These are phyloP conservation scores for Emmonsiellopsis sp. DNA, from an alignment of 2,329 filamentous ascomycete genomes.

Conservation along the genomic window DNA sequence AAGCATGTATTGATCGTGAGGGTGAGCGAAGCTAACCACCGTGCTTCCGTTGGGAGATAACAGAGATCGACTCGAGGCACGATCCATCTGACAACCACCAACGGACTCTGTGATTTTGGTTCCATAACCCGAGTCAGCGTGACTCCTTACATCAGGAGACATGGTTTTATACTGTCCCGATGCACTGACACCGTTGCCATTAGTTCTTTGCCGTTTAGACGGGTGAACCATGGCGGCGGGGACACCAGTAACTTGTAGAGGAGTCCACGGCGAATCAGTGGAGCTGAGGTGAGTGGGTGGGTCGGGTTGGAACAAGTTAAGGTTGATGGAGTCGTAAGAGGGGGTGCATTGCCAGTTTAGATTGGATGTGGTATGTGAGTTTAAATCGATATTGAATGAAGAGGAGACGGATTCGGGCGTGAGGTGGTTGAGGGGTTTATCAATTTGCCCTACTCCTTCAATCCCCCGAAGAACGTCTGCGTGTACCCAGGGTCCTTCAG, in stretches of 20 bases:
- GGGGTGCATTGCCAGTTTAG: not conserved
- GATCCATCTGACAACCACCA: conserved; percentile 19
- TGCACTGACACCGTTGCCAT: conserved; percentile 17
- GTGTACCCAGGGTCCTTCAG: conserved; percentile 15
- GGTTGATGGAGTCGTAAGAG: not conserved
- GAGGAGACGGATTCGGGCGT: not conserved
- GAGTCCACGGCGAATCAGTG: conserved; percentile 24
- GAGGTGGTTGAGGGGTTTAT: not conserved
- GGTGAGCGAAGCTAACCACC: not conserved
- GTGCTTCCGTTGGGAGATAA: not conserved
- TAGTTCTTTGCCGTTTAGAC: conserved; percentile 12
- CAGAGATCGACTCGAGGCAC: not conserved
- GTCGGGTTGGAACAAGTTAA: not conserved
- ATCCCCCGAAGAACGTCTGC: conserved; percentile 26
- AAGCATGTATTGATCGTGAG: not conserved
- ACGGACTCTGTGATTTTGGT: conserved; percentile 24
- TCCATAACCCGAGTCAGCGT: conserved; percentile 30
- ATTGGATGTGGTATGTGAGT: not conserved
- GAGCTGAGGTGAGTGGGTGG: not conserved
- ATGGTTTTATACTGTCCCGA: conserved; percentile 20
- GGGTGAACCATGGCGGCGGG: conserved; percentile 12
- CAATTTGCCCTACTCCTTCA: conserved; percentile 12
- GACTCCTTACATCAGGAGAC: conserved; percentile 25
- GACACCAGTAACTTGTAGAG: conserved; percentile 22
- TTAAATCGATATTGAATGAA: not conserved